Percentiles rank a stretch among this genome's conserved stretches.
phyloP scores from a whole-genome alignment of 169 alveolate genomes.

The Babesia divergens region DNA sequence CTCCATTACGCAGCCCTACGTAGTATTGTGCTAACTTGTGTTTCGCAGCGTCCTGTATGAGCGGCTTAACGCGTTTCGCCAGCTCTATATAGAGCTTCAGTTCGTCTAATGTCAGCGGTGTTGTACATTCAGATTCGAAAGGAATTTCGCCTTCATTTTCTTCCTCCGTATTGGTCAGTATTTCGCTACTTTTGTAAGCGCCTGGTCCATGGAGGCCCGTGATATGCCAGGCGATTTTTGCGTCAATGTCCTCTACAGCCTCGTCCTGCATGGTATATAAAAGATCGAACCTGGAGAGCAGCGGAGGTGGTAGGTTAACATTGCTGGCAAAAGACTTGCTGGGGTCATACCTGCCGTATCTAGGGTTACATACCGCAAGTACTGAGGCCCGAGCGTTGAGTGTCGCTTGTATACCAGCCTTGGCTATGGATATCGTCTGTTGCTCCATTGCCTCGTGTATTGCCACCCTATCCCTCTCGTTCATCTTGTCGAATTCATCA shows the following conservation, averaged over 20 bases:
- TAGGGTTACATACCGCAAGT: constrained; percentile 98
- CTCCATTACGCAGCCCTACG: constrained; percentile 88
- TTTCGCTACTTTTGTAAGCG: constrained; percentile 22
- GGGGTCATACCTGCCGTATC: constrained; percentile 92
- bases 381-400: constrained; percentile 97
- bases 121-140: constrained; percentile 38
- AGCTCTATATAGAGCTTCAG: constrained; percentile 86
- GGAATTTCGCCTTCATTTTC: constrained; percentile 22
- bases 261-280: constrained; percentile 93
- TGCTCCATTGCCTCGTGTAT: constrained; percentile 99
- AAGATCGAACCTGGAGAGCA: constrained; percentile 94
- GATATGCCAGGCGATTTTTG: constrained; percentile 75
- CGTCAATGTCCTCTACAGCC: constrained; percentile 86
- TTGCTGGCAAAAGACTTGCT: constrained; percentile 87
- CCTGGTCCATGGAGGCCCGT: constrained; percentile 54
- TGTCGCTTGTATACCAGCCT: constrained; percentile 98
- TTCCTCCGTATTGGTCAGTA: constrained; percentile 41
- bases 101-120: constrained; percentile 80
- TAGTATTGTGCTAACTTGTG: constrained; percentile 86
- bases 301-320: constrained; percentile 94
- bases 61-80: constrained; percentile 89
- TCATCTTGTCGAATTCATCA: constrained; percentile 98
- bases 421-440: constrained; percentile 95
- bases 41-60: constrained; percentile 89
- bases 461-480: constrained; percentile 94